Percentiles rank a stretch among this genome's conserved stretches.
phyloP scores from a whole-genome alignment of 2,329 filamentous ascomycete species.

The Claviceps purpurea region DNA sequence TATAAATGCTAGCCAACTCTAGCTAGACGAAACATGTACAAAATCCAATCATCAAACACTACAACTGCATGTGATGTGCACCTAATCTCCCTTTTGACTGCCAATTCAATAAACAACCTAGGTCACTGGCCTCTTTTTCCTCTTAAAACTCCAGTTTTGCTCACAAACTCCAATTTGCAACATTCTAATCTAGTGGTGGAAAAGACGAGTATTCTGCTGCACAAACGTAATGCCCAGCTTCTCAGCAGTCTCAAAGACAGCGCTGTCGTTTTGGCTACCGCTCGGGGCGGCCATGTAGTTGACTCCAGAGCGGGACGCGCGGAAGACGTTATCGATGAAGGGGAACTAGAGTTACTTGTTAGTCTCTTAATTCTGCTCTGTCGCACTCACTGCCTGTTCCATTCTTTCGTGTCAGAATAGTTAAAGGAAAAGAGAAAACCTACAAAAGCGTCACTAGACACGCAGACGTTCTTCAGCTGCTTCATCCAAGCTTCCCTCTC shows the following conservation, averaged over 20 bases:
- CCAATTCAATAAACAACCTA: too few species aligned
- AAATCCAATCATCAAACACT: too few species aligned
- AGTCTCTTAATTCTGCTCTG: neutral
- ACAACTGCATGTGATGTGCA: too few species aligned
- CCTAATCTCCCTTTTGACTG: too few species aligned
- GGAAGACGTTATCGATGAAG: constrained; percentile 96
- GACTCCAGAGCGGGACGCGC: constrained; percentile 72
- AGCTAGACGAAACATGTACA: too few species aligned
- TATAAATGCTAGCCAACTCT: too few species aligned
- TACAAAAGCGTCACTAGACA: constrained; percentile 93
- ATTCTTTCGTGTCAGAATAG: neutral
- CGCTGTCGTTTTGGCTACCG: constrained; percentile 74
- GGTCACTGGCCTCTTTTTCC: too few species aligned
- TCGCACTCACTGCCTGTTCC: too few species aligned
- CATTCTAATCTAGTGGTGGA: constrained; percentile 69
- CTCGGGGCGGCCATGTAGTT: constrained; percentile 93
- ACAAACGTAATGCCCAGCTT: constrained; percentile 88
- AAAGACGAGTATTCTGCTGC: constrained; percentile 84
- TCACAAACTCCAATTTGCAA: neutral
- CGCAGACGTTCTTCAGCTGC: constrained; percentile 68
- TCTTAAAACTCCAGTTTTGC: too few species aligned
- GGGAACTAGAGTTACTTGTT: constrained; percentile 53
- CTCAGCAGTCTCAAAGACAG: constrained; percentile 80
- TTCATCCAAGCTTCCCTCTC: constrained; percentile 79
- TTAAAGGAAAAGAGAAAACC: constrained; percentile 23